These are phyloP conservation scores for Graphiopsis chlorocephala DNA, from an alignment of 2,329 filamentous ascomycete genomes.

Conservation along the genomic window DNA sequence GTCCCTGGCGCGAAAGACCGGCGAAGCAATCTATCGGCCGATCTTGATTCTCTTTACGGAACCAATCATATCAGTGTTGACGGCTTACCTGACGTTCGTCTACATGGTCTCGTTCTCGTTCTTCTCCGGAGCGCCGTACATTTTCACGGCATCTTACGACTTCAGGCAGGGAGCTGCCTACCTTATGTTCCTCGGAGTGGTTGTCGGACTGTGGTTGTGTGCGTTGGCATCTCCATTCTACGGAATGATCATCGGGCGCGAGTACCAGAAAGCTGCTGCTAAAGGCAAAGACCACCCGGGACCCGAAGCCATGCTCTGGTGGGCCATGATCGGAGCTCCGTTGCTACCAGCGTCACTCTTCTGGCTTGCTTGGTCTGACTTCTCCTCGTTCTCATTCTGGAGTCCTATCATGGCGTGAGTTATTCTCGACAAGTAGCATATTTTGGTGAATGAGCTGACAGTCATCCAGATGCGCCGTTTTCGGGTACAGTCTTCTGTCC, in stretches of 20 bases:
- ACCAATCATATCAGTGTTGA: slow-evolving; percentile 47
- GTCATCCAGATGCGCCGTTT: slow-evolving; percentile 45
- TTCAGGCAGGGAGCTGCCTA: slow-evolving; percentile 44
- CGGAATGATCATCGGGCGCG: slow-evolving; percentile 21
- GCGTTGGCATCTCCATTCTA: slow-evolving; percentile 32
- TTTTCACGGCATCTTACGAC: slow-evolving; percentile 35
- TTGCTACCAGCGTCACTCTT: neutral
- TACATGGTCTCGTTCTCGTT: slow-evolving; percentile 42
- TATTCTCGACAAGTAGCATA: neutral
- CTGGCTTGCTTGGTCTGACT: neutral
- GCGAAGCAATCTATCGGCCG: slow-evolving; percentile 18
- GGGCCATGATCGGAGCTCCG: neutral
- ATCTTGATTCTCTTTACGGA: slow-evolving; percentile 29
- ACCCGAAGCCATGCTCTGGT: neutral
- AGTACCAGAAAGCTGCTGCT: neutral
- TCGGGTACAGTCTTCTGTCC: slow-evolving; percentile 46
- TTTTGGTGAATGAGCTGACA: slow-evolving; percentile 37
- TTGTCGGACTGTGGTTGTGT: slow-evolving; percentile 37
- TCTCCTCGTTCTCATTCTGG: slow-evolving; percentile 18
- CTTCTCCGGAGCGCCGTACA: neutral
- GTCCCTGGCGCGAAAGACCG: neutral
- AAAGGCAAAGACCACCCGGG: neutral
- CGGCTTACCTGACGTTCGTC: slow-evolving; percentile 52
- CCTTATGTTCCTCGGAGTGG: slow-evolving; percentile 46
- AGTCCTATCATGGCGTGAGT: slow-evolving; percentile 1